Evolutionary conservation across 2,329 filamentous ascomycete species (phyloP).

Genomic region (Tolypocladium endophyticum): DNA sequence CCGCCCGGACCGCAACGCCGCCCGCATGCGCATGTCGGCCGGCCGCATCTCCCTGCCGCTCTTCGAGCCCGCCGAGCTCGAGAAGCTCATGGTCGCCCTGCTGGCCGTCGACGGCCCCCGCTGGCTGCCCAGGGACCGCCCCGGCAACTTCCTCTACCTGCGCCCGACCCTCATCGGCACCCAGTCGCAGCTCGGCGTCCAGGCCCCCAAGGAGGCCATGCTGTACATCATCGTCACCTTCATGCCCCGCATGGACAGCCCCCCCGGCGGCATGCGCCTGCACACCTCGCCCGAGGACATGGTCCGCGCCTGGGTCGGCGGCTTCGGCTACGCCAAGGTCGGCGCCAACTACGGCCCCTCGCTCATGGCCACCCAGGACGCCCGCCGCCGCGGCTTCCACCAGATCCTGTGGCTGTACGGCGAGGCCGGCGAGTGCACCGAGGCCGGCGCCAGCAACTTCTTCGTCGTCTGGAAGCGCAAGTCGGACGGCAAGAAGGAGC

Average conservation of each 20-base stretch:
- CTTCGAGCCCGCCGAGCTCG: slow-evolving; percentile 61
- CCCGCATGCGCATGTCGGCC: slow-evolving; percentile 50
- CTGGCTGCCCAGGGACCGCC: slow-evolving; percentile 64
- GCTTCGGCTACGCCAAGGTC: slow-evolving; percentile 85
- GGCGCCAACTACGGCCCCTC: slow-evolving; percentile 89
- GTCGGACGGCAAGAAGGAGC: slow-evolving; percentile 40
- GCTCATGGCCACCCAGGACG: slow-evolving; percentile 68
- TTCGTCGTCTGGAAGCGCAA: slow-evolving; percentile 65
- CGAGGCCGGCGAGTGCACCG: slow-evolving; percentile 65
- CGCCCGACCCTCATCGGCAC: slow-evolving; percentile 82
- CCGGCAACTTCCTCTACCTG: slow-evolving; percentile 70
- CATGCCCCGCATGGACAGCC: slow-evolving; percentile 46
- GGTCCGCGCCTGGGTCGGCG: slow-evolving; percentile 86
- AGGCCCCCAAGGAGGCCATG: slow-evolving; percentile 70
- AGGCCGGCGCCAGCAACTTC: slow-evolving; percentile 88
- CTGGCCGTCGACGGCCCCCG: slow-evolving; percentile 63
- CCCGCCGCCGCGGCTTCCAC: slow-evolving; percentile 62
- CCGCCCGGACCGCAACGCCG: slow-evolving; percentile 63
- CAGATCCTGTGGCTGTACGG: slow-evolving; percentile 95
- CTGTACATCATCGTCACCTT: slow-evolving; percentile 70
- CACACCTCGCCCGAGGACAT: slow-evolving; percentile 72
- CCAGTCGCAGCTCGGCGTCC: slow-evolving; percentile 69
- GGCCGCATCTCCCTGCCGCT: slow-evolving; percentile 62
- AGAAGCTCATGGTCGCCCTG: slow-evolving; percentile 63
- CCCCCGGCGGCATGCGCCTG: slow-evolving; percentile 54